Evolutionary conservation across 1,284 basidiomycete genomes (phyloP).

Genomic region (Naganishia cerealis): DNA sequence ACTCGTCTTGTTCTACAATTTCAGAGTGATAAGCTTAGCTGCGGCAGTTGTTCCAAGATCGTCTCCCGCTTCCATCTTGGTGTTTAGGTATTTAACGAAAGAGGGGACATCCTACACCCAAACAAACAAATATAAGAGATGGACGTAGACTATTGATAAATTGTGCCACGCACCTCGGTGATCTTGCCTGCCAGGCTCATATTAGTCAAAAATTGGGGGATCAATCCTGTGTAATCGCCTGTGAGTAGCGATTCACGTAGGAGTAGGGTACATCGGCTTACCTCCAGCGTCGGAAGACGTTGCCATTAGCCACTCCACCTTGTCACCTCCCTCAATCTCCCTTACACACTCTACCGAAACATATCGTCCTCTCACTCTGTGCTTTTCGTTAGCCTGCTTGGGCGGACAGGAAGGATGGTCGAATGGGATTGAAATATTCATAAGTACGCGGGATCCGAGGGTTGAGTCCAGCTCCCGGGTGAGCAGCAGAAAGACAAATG

Average conservation of each 20-base stretch:
- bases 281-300: slow-evolving; percentile 52
- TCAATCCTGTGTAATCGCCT: slow-evolving; percentile 40
- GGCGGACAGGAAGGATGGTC: slow-evolving; percentile 45
- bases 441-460: not conserved
- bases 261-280: slow-evolving; percentile 25
- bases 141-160: too few relatives aligned
- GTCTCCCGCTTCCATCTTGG: slow-evolving; percentile 33
- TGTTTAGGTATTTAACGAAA: slow-evolving; percentile 49
- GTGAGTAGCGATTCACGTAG: not conserved
- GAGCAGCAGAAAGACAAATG: slow-evolving; percentile 49
- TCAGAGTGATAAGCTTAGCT: not conserved
- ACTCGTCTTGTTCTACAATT: not conserved
- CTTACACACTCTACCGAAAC: slow-evolving; percentile 49
- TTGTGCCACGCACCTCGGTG: slow-evolving; percentile 36
- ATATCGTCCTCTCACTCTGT: slow-evolving; percentile 50
- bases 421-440: slow-evolving; percentile 47
- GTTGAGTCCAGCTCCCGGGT: slow-evolving; percentile 29
- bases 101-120: slow-evolving; percentile 45
- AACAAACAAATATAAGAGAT: not conserved
- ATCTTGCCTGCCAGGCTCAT: slow-evolving; percentile 46
- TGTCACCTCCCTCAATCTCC: slow-evolving; percentile 41
- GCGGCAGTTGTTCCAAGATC: not conserved
- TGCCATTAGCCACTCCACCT: slow-evolving; percentile 52
- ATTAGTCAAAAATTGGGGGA: slow-evolving; percentile 51
- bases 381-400: slow-evolving; percentile 46